Evolutionary conservation across 495 filamentous ascomycete genomes (phyloP).

Genomic region (Neurospora terricola): DNA sequence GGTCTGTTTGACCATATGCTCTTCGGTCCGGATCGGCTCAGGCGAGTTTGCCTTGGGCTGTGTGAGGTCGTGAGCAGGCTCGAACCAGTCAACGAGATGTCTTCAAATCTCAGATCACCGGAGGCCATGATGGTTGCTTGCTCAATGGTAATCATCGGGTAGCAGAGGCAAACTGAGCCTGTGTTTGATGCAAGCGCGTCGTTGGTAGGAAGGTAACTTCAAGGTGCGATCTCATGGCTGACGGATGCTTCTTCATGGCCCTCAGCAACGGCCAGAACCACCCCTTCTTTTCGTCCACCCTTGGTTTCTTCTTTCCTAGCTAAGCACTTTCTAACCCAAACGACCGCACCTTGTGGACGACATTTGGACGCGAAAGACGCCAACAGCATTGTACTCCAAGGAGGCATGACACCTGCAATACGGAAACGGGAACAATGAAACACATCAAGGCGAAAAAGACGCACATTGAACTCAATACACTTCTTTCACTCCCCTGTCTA

Average conservation of each 20-base stretch:
- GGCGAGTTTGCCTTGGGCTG: not conserved
- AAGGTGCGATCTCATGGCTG: too few relatives aligned
- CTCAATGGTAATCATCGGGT: not conserved
- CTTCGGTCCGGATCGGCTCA: not conserved
- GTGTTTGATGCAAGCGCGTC: not conserved
- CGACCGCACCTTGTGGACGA: too few relatives aligned
- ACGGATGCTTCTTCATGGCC: too few relatives aligned
- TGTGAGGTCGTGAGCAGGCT: not conserved
- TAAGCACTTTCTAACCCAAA: too few relatives aligned
- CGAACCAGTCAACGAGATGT: not conserved
- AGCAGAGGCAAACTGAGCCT: not conserved
- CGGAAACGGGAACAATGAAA: too few relatives aligned
- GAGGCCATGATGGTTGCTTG: not conserved
- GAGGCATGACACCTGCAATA: too few relatives aligned
- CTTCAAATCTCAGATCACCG: not conserved
- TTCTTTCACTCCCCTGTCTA: not conserved
- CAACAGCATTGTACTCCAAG: too few relatives aligned
- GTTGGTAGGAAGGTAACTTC: not conserved
- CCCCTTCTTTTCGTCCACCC: too few relatives aligned
- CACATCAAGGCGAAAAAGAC: too few relatives aligned
- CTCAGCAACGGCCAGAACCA: too few relatives aligned
- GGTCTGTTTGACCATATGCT: not conserved
- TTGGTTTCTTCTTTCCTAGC: too few relatives aligned
- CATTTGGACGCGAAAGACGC: too few relatives aligned
- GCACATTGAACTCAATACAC: not conserved